Base-by-base conservation (phyloP, 257 asterid species). In the Jaltomata sinuosa region DNA sequence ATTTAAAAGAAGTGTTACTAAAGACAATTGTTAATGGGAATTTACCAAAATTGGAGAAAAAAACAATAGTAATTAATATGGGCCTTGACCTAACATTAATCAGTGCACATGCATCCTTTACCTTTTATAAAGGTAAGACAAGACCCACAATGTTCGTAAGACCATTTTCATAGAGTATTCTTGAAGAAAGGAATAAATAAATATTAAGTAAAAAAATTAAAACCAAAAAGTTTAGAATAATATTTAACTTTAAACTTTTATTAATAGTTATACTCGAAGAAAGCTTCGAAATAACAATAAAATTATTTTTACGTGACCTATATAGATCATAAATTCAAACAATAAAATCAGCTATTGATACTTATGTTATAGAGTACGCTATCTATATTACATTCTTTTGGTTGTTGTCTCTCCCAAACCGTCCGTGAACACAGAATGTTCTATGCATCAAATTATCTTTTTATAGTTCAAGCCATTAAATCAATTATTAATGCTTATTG, bases 401-500 rank as follows among this genome's bases (percentile, higher is more conserved):
- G 3, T 54, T 7, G 27, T 53, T 25, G 1, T 54, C 11, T 19
- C 8, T 1, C 8, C 11, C 12, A 42, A 1, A 8, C 2, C 52
- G 2, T 45, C 0, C 2, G 2, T 50, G 55, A 50, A 50, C 2
- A 14, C 18, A 1, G 15, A 0, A 14, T 16, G 18, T 15, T 50
- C 15, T 49, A 5, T 12, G 18, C 16, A 49, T 3, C 18, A 11
- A 3, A 49, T 3, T 49, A 49, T 12, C 6, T 2, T 49, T 49
- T 45, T 45, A 45, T 38, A 11, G 3, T 25, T 3, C 0, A 0
- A 5, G 0, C 3, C 1, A 0, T 11, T 22, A 0, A 22, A 59
- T 22, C 7, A 22, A 0, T 4, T 3, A 4, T 22, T 59, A 3
- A 59, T 11, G 0, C 1, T 1, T 9, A 3, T 1, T 0, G 1